Base-by-base conservation (phyloP, 768 basidiomycete genomes). In the Lactarius deliciosus region DNA sequence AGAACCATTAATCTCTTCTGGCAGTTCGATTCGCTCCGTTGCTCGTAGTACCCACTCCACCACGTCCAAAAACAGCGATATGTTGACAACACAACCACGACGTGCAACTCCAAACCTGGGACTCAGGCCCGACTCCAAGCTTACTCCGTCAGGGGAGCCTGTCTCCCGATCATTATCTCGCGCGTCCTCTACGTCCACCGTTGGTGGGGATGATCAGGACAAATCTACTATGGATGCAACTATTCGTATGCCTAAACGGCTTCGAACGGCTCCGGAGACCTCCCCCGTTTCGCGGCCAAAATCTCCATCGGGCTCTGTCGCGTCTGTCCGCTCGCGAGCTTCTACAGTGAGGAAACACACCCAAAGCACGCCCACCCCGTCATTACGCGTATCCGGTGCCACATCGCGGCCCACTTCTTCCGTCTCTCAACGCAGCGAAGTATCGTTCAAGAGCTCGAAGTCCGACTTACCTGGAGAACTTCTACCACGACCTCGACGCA, bases 121-220 rank as follows among this genome's bases (percentile, higher is more conserved):
- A 11, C 68, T 68, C 22, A 72, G 77, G 20, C 90, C 90, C 2
- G 90, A 92, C 69, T 91, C 89, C 6, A 91, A 91, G 72, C 79
- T 91, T 10, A 88, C 87, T 2, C 88, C 88, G 22, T 79, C 77
- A 43, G 72, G 74, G 41, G 60, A 72, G 6, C 61, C 72, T 3
- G 64, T 68, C 4, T 59, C 68, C 22, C 68, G 69, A 30, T 60
- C 69, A 15, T 25, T 67, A 15, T 71, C 68, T 56, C 70, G 68
- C 32, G 18, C 67, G 7, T 62, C 64, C 45, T 64, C 68, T n/a
- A 56, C 70, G 32, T 57, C 68, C 30, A 58, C 68, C n/a, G 61
- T 66, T 18, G 61, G 56, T 8, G 70, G 66, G 34, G 68, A 66
- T 43, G 57, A 56, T 32, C 34, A 57, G 34, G 57, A 63, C 20